These are phyloP conservation scores for Calocybe indica DNA, from an alignment of 768 basidiomycete genomes.

Conservation along the genomic window DNA sequence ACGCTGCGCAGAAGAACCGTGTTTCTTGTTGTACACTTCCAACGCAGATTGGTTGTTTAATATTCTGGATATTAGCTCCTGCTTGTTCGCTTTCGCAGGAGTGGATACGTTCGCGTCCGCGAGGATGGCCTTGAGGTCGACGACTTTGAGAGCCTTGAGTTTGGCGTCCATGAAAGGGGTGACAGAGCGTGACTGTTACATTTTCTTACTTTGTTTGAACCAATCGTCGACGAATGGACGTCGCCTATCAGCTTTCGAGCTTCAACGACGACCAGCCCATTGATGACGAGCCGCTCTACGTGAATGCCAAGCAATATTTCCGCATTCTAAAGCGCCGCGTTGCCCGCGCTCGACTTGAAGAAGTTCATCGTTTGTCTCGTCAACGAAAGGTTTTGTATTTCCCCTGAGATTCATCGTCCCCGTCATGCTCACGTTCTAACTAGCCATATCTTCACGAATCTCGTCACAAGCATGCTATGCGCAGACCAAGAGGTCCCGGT, in stretches of 20 bases:
- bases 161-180: conserved; percentile 27
- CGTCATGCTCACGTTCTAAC: conserved; percentile 4
- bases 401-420: conserved; percentile 1
- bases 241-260: conserved; percentile 28
- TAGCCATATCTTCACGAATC: conserved; percentile 98
- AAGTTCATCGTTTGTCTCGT: conserved; percentile 86
- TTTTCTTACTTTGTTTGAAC: conserved; percentile 18
- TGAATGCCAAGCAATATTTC: conserved; percentile 99
- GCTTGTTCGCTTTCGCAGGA: conserved; percentile 57
- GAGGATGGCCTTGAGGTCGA: conserved; percentile 63
- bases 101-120: conserved; percentile 39
- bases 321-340: conserved; percentile 94
- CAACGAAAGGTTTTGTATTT: conserved; percentile 73
- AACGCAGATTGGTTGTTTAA: conserved; percentile 45
- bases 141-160: conserved; percentile 63
- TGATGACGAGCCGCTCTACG: conserved; percentile 97
- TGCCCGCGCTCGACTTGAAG: conserved; percentile 87
- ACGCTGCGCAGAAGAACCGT: conserved; percentile 22
- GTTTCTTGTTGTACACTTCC: conserved; percentile 33
- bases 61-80: conserved; percentile 61
- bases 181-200: conserved; percentile 10
- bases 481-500: conserved; percentile 92
- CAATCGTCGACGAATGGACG: conserved; percentile 38
- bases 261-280: conserved; percentile 31
- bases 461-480: conserved; percentile 97